Percentiles rank a stretch among this genome's conserved stretches.
Conservation (phyloP, 306 rosid genomes). For the Dalbergia cochinchinensis region DNA sequence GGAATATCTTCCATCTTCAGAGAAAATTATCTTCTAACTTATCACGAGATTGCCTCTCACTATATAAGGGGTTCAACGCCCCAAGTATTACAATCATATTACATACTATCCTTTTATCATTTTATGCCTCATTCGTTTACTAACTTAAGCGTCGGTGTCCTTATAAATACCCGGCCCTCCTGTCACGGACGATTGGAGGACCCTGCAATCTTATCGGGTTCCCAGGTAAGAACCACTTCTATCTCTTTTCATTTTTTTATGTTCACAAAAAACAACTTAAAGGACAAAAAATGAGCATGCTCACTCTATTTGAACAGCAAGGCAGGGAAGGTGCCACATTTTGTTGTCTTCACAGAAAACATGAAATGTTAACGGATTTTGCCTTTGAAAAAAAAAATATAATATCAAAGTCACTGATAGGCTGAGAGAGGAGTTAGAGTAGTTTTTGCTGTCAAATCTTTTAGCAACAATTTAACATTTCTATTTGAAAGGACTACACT, state of each 20-base stretch:
- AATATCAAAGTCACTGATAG: not conserved
- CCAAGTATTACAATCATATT: too few species aligned
- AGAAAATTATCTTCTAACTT: too few species aligned
- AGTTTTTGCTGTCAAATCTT: not conserved
- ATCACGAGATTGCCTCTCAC: too few species aligned
- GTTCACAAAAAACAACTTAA: not conserved
- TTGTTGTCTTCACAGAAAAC: not conserved
- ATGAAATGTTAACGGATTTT: not conserved
- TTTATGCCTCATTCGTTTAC: too few species aligned
- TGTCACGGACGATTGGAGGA: too few species aligned
- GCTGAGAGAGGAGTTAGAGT: not conserved
- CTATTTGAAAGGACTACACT: not conserved
- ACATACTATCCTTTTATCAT: too few species aligned
- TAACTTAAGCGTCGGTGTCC: too few species aligned
- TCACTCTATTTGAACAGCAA: not conserved
- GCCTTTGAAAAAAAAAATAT: not conserved
- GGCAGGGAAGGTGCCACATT: not conserved
- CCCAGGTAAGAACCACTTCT: too few species aligned
- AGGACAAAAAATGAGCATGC: not conserved
- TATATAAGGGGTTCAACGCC: too few species aligned
- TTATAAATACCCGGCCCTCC: too few species aligned
- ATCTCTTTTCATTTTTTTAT: not conserved
- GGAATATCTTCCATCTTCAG: too few species aligned
- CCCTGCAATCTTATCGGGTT: too few species aligned
- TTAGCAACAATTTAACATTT: not conserved